Conservation (phyloP, 768 basidiomycete genomes). For the Auricularia heimuer region DNA sequence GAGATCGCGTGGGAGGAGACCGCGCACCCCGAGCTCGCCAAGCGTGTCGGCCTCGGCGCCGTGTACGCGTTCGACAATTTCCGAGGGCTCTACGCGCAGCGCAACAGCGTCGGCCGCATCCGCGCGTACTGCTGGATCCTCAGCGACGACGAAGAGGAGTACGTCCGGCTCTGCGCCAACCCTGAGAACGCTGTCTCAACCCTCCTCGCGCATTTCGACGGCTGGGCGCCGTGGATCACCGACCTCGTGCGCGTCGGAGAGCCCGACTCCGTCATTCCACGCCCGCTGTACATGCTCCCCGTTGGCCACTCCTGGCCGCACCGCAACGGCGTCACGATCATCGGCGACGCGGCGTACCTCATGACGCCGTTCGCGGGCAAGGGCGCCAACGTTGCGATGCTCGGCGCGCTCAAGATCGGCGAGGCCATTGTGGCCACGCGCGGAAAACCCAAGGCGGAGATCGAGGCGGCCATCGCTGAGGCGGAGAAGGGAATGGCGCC, state of each 20-base stretch:
- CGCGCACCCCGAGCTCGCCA: slow-evolving; percentile 8
- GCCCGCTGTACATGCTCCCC: background rate
- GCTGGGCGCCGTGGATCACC: background rate
- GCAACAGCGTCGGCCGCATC: slow-evolving; percentile 13
- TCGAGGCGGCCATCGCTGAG: background rate
- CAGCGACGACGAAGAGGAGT: background rate
- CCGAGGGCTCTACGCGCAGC: slow-evolving; percentile 15
- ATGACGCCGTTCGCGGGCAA: background rate
- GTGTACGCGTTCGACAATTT: slow-evolving; percentile 9
- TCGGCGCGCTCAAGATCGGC: background rate
- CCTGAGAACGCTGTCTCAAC: background rate
- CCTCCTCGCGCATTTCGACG: background rate
- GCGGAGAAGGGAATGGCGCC: background rate
- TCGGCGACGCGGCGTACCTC: no score
- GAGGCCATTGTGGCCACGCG: background rate
- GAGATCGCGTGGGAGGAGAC: slow-evolving; percentile 11
- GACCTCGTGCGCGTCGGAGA: background rate
- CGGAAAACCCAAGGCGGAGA: background rate
- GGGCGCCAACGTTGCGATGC: background rate
- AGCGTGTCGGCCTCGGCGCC: slow-evolving; percentile 10
- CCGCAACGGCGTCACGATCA: background rate
- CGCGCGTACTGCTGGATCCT: slow-evolving; percentile 11
- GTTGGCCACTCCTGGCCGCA: background rate
- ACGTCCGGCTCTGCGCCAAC: background rate
- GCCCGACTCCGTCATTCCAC: background rate